phyloP scores from a whole-genome alignment of 768 basidiomycete genomes.

The Xerocomellus chrysenteron region DNA sequence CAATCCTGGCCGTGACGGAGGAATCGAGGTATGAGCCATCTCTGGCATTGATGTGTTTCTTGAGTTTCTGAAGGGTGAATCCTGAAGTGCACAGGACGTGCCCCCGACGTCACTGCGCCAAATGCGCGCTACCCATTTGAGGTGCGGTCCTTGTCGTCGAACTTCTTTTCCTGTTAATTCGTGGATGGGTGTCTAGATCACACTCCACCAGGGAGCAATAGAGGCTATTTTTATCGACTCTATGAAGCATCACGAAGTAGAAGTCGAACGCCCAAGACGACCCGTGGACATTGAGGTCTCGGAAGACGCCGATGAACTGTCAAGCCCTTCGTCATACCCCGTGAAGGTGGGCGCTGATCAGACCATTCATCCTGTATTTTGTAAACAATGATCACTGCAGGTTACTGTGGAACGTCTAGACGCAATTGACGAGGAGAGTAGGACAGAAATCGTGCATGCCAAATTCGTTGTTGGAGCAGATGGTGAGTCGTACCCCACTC shows the following conservation, averaged over 20 bases:
- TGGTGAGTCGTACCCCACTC: slow-evolving; percentile 17
- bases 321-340: slow-evolving; percentile 28
- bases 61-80: background rate
- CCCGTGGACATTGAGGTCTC: slow-evolving; percentile 34
- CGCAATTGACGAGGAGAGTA: slow-evolving; percentile 26
- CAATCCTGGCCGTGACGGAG: slow-evolving; percentile 59
- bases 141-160: slow-evolving; percentile 33
- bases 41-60: background rate
- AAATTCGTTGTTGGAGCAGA: slow-evolving; percentile 39
- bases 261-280: slow-evolving; percentile 36
- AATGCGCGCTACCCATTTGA: slow-evolving; percentile 73
- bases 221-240: slow-evolving; percentile 44
- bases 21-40: slow-evolving; percentile 51
- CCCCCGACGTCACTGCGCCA: slow-evolving; percentile 58
- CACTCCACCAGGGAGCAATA: slow-evolving; percentile 43
- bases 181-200: slow-evolving; percentile 21
- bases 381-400: slow-evolving; percentile 6
- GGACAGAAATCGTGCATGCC: slow-evolving; percentile 33
- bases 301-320: slow-evolving; percentile 39
- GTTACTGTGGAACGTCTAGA: slow-evolving; percentile 25
- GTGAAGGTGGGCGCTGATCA: slow-evolving; percentile 24
- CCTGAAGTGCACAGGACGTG: slow-evolving; percentile 57
- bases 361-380: background rate
- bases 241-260: slow-evolving; percentile 29
- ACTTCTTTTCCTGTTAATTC: background rate